Evolutionary conservation across 2,329 filamentous ascomycete species (phyloP).

Genomic region (Fusarium sp.): DNA sequence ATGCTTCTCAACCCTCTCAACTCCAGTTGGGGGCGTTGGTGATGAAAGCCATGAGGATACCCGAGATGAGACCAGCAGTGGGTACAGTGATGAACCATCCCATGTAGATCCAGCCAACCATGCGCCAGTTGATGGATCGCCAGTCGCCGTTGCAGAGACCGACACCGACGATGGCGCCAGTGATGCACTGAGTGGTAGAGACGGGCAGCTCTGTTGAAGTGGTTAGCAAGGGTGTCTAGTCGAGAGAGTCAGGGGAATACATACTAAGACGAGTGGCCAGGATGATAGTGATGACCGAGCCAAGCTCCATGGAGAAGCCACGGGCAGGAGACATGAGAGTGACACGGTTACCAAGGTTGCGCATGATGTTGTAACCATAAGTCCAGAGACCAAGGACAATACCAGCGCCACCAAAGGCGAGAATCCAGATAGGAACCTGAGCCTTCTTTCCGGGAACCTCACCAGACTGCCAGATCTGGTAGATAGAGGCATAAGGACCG

Average conservation of each 20-base stretch:
- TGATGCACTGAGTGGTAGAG: slow-evolving; percentile 75
- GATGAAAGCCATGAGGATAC: slow-evolving; percentile 71
- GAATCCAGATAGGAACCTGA: slow-evolving; percentile 70
- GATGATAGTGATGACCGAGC: slow-evolving; percentile 71
- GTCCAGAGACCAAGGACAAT: slow-evolving; percentile 70
- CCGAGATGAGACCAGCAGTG: slow-evolving; percentile 66
- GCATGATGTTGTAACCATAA: slow-evolving; percentile 74
- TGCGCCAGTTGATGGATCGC: slow-evolving; percentile 72
- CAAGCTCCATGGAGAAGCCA: slow-evolving; percentile 71
- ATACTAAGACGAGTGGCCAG: slow-evolving; percentile 69
- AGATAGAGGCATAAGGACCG: slow-evolving; percentile 73
- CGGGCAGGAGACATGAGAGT: slow-evolving; percentile 72
- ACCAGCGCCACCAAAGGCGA: slow-evolving; percentile 64
- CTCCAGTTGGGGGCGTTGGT: slow-evolving; percentile 69
- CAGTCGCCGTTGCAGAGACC: slow-evolving; percentile 70
- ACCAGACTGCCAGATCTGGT: slow-evolving; percentile 67
- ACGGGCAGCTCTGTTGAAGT: slow-evolving; percentile 63
- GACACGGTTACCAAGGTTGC: slow-evolving; percentile 70
- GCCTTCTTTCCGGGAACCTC: slow-evolving; percentile 56
- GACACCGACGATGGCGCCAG: slow-evolving; percentile 71
- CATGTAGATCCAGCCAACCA: slow-evolving; percentile 69
- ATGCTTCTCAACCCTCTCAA: neutral
- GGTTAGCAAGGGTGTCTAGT: slow-evolving; percentile 13
- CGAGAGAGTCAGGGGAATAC: slow-evolving; percentile 17
- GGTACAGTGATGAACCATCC: slow-evolving; percentile 73